Conservation (phyloP, 768 basidiomycete genomes). For the Russula lepida region DNA sequence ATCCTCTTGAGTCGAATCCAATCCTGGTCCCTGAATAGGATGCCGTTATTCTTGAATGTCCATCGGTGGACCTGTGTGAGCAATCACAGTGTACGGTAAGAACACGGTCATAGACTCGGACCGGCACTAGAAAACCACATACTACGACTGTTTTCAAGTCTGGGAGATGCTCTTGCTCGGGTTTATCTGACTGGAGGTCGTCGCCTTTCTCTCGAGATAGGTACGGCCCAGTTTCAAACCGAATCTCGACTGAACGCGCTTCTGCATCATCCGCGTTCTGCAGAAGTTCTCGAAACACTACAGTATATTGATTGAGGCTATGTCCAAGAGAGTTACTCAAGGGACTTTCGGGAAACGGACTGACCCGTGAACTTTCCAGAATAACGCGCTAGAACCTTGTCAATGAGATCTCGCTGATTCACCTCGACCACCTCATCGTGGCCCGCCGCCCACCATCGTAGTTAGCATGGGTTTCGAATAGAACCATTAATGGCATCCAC, state of each 20-base stretch:
- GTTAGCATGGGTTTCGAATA: not conserved
- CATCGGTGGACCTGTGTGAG: conserved; percentile 60
- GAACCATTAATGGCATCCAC: not conserved
- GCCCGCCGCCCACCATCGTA: conserved; percentile 43
- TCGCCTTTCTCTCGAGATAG: conserved; percentile 29
- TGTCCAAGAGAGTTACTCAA: too few species aligned
- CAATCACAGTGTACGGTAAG: not conserved
- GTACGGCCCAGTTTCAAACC: conserved; percentile 58
- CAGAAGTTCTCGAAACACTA: conserved; percentile 76
- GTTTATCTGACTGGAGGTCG: not conserved
- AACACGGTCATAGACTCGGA: not conserved
- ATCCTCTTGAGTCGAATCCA: conserved; percentile 90
- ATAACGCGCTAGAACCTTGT: conserved; percentile 94
- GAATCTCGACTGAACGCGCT: conserved; percentile 67
- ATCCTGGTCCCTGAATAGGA: conserved; percentile 73
- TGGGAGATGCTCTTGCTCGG: conserved; percentile 32
- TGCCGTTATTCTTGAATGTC: conserved; percentile 85
- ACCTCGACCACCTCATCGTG: conserved; percentile 82
- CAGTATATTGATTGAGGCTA: conserved; percentile 28
- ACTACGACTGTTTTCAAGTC: conserved; percentile 59
- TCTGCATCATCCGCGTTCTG: conserved; percentile 95
- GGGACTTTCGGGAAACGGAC: conserved; percentile 1
- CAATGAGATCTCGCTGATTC: conserved; percentile 92
- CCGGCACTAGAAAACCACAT: conserved; percentile 20
- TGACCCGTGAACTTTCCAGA: conserved; percentile 84